A percentile compares a stretch with the other conserved stretches of the same genome.
phyloP scores from a whole-genome alignment of 257 asterid species.

The Paraleonurus japonicus region DNA sequence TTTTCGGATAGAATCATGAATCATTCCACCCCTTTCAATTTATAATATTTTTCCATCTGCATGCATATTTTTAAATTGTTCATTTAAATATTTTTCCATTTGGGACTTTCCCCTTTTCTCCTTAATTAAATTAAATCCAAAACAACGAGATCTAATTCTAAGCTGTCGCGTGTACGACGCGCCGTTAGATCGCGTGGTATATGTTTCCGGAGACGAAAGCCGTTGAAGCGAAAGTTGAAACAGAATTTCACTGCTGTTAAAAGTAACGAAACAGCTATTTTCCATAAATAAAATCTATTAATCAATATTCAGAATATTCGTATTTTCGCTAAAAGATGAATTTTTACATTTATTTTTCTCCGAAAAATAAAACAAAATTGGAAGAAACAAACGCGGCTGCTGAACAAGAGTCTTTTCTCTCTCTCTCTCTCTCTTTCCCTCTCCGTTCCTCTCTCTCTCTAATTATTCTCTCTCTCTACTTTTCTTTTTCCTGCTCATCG shows the following conservation, averaged over 20 bases:
- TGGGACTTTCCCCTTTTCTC: neutral
- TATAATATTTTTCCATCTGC: no score
- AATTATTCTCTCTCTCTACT: slow-evolving; percentile 29
- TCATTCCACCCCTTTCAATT: no score
- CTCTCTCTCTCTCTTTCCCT: slow-evolving; percentile 35
- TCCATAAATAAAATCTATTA: neutral
- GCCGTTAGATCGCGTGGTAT: slow-evolving; percentile 6
- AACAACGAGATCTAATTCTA: neutral
- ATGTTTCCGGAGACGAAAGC: slow-evolving; percentile 19
- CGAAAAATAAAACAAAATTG: neutral
- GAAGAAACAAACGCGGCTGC: slow-evolving; percentile 68
- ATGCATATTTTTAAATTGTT: no score
- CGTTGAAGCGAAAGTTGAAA: slow-evolving; percentile 22
- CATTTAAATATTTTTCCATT: no score
- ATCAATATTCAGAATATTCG: slow-evolving; percentile 34
- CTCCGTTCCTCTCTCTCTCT: slow-evolving; percentile 29
- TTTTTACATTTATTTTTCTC: neutral
- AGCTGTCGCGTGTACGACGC: slow-evolving; percentile 15
- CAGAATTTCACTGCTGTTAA: slow-evolving; percentile 33
- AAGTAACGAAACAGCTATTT: slow-evolving; percentile 14
- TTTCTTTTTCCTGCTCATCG: slow-evolving; percentile 42
- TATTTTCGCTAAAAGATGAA: slow-evolving; percentile 8
- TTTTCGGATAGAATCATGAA: no score
- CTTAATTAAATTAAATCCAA: neutral
- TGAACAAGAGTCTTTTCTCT: slow-evolving; percentile 40